These are phyloP conservation scores for Paspalum vaginatum DNA, from an alignment of 176 grass and related monocot species.

Conservation along the genomic window DNA sequence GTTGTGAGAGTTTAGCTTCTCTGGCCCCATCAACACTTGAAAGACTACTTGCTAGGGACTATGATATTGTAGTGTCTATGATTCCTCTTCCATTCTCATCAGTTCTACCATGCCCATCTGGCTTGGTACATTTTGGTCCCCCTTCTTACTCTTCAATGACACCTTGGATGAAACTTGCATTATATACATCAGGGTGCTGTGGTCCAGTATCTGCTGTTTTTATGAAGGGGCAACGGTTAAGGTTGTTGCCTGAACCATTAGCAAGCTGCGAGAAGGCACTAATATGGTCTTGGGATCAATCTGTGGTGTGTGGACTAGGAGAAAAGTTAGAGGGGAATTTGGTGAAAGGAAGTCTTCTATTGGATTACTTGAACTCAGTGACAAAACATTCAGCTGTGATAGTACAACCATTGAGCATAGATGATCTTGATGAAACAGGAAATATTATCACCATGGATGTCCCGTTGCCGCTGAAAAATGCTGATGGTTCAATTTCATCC, in stretches of 20 bases:
- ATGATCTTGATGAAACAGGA: constrained; percentile 82
- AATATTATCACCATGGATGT: constrained; percentile 68
- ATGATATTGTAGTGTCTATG: constrained; percentile 93
- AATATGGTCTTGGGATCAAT: constrained; percentile 96
- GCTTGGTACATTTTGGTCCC: constrained; percentile 85
- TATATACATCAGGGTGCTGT: constrained; percentile 69
- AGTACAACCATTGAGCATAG: constrained; percentile 75
- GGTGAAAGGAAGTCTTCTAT: constrained; percentile 73
- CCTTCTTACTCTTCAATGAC: constrained; percentile 95
- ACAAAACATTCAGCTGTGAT: constrained; percentile 78
- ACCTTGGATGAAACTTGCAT: constrained; percentile 94
- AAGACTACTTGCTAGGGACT: constrained; percentile 82
- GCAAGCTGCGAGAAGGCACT: constrained; percentile 75
- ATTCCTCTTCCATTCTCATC: constrained; percentile 79
- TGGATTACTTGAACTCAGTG: constrained; percentile 86
- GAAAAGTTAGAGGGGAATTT: constrained; percentile 83
- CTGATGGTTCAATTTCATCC: constrained; percentile 61
- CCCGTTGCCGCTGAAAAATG: constrained; percentile 71
- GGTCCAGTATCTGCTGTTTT: constrained; percentile 81
- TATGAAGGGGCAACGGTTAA: constrained; percentile 87
- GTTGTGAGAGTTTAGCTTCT: constrained; percentile 90
- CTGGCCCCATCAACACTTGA: constrained; percentile 71
- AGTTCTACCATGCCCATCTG: constrained; percentile 63
- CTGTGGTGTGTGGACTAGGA: constrained; percentile 61
- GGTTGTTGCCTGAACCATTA: constrained; percentile 83